A percentile compares a stretch with the other conserved stretches of the same genome.
Conservation (phyloP, 1,284 basidiomycete species). For the Earliella scabrosa region DNA sequence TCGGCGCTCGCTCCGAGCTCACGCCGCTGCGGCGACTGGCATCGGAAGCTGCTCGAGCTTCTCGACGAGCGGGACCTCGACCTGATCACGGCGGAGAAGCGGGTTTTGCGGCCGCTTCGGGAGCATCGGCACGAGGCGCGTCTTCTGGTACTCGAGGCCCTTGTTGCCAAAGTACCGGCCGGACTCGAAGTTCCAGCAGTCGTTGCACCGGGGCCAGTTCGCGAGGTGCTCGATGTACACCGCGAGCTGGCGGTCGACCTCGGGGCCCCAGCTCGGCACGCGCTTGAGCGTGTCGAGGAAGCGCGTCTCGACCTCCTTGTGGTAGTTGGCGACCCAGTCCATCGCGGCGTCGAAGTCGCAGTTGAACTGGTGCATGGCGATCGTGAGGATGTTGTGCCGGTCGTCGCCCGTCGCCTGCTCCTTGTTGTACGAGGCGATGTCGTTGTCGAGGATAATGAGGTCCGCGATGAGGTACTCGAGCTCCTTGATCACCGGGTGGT, state of each 20-base stretch:
- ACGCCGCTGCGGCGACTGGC: no score
- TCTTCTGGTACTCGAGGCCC: constrained; percentile 24
- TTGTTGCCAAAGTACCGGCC: constrained; percentile 38
- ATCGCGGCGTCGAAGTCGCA: constrained; percentile 37
- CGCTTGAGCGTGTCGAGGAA: constrained; percentile 31
- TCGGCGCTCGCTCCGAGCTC: no score
- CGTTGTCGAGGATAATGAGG: constrained; percentile 32
- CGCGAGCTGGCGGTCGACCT: constrained; percentile 18
- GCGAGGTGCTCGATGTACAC: constrained; percentile 33
- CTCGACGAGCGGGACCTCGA: not conserved
- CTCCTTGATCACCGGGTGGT: constrained; percentile 38
- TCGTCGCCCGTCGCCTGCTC: constrained; percentile 40
- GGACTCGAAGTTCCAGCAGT: constrained; percentile 41
- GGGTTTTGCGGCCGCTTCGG: not conserved
- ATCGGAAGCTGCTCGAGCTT: not conserved
- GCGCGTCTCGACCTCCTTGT: constrained; percentile 28
- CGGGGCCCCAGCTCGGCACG: constrained; percentile 11
- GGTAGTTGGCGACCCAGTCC: constrained; percentile 34
- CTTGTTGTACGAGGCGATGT: constrained; percentile 42
- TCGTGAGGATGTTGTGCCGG: constrained; percentile 40
- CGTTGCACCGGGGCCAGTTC: constrained; percentile 34
- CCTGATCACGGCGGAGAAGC: not conserved
- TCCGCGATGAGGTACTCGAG: constrained; percentile 24
- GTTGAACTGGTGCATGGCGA: constrained; percentile 34
- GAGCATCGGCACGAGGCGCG: constrained; percentile 11